Evolutionary conservation across 768 basidiomycete species (phyloP), one percentile per base, ranked within the genome.

Genomic region (Fibroporia radiculosa): DNA sequence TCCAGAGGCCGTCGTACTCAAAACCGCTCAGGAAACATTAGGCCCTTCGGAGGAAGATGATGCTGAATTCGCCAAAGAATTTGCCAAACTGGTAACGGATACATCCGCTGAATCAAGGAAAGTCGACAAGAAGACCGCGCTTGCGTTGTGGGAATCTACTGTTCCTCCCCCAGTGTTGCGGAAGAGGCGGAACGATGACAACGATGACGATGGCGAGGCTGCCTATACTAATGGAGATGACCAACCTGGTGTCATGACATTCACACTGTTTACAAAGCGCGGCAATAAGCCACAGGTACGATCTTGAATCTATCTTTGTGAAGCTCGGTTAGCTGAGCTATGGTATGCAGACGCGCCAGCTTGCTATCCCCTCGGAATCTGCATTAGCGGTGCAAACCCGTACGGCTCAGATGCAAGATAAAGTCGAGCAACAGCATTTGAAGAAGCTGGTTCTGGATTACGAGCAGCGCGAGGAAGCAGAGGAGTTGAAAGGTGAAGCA

Each of bases 381-480:
- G 72, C 91, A 2, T 72, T 99, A 24, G 96, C 95, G 1, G 73
- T 93, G 40, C 91, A 96, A 56, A 93, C 93, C 1, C 80, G 84
- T 24, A 79, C 86, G 2, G 90, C 96, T 33, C 96, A 97, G 58
- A 69, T 89, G 50, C 92, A 93, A 60, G 92, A 93, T 64, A 89
- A 84, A 65, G 91, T 89, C 6, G 96, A 99, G 60, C 95, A 98
- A 55, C 92, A 98, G 62, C 90, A 97, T 49, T 68, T 99, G 53
- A 99, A 99, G 69, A 80, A 83, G n/a, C 74, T 98, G 16, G 96
- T 96, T 3, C 74, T 95, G 42, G 77, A 91, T 60, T 93, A 91
- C 51, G 90, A 91, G 58, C 89, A 91, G 55, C 83, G 84, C 26
- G 90, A 91, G 62, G 89, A 90, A 64, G 83, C 76, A 3, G 86